Evolutionary conservation across 169 alveolate genomes (phyloP).

Genomic region (Plasmodium vinckei): DNA sequence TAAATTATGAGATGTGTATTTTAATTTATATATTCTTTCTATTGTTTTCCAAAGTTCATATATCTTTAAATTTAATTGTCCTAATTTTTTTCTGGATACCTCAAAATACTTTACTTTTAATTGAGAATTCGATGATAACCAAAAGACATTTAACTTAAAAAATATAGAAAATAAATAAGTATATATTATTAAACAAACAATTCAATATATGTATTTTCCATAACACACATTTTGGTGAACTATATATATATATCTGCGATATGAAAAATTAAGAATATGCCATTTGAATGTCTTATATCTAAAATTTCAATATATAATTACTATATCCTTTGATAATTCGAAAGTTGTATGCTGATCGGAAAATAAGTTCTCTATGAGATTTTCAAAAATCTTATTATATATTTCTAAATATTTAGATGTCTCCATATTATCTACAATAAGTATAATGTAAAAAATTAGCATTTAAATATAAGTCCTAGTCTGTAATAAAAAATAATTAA

Average conservation of each 20-base stretch:
- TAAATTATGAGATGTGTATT: background rate
- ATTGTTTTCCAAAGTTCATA: background rate
- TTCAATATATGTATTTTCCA: background rate
- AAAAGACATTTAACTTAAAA: constrained; percentile 37
- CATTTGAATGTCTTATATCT: background rate
- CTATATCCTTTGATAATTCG: constrained; percentile 54
- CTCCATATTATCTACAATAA: constrained; percentile 28
- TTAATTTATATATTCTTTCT: background rate
- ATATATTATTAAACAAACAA: background rate
- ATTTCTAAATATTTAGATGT: constrained; percentile 17
- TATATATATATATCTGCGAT: background rate
- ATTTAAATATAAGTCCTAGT: constrained; percentile 6
- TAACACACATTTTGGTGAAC: background rate
- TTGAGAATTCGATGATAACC: constrained; percentile 47
- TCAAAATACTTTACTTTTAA: constrained; percentile 46
- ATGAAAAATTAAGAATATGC: background rate
- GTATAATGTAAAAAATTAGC: background rate
- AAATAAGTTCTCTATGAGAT: constrained; percentile 20
- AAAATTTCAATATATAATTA: constrained; percentile 16
- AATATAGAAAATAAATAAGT: constrained; percentile 9
- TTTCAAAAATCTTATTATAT: constrained; percentile 47
- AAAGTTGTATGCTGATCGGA: constrained; percentile 20
- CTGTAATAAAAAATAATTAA: background rate
- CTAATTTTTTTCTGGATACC: constrained; percentile 12
- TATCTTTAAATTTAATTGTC: too few relatives aligned